A percentile compares a stretch with the other conserved stretches of the same genome.
Evolutionary conservation across 2,329 filamentous ascomycete species (phyloP).

Genomic region (Ophiostoma montium): DNA sequence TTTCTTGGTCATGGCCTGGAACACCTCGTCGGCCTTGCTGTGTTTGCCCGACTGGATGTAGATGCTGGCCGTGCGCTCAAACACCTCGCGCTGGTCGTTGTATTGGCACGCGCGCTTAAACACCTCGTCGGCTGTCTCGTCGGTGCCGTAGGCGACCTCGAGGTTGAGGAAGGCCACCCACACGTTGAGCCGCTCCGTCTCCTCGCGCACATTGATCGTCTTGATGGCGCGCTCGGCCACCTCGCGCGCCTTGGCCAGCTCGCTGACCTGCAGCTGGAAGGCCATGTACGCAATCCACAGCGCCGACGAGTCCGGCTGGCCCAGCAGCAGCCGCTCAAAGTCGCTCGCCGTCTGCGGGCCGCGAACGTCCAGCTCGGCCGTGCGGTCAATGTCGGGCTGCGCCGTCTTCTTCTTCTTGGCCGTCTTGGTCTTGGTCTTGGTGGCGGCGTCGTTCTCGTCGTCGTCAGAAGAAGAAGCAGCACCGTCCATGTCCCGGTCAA

Average conservation of each 20-base stretch:
- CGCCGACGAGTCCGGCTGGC: slow-evolving; percentile 81
- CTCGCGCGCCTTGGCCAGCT: slow-evolving; percentile 74
- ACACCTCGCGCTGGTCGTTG: slow-evolving; percentile 81
- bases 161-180: slow-evolving; percentile 93
- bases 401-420: slow-evolving; percentile 61
- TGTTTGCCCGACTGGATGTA: slow-evolving; percentile 85
- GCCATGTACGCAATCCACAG: slow-evolving; percentile 98
- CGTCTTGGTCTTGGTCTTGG: slow-evolving; percentile 29
- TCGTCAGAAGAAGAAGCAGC: slow-evolving; percentile 30
- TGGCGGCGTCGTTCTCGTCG: slow-evolving; percentile 14
- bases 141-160: slow-evolving; percentile 77
- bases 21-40: slow-evolving; percentile 77
- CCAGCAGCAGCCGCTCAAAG: slow-evolving; percentile 83
- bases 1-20: slow-evolving; percentile 77
- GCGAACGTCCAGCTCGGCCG: slow-evolving; percentile 77
- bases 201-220: slow-evolving; percentile 82
- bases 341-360: slow-evolving; percentile 84
- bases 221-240: slow-evolving; percentile 82
- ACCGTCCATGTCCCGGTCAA: slow-evolving; percentile 38
- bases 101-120: slow-evolving; percentile 91
- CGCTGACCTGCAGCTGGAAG: slow-evolving; percentile 88
- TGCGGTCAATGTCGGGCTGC: slow-evolving; percentile 73
- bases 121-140: slow-evolving; percentile 67
- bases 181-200: slow-evolving; percentile 84
- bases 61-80: slow-evolving; percentile 81